Evolutionary conservation across 805 yeast species (phyloP).

Genomic region (Candida patagonica): DNA sequence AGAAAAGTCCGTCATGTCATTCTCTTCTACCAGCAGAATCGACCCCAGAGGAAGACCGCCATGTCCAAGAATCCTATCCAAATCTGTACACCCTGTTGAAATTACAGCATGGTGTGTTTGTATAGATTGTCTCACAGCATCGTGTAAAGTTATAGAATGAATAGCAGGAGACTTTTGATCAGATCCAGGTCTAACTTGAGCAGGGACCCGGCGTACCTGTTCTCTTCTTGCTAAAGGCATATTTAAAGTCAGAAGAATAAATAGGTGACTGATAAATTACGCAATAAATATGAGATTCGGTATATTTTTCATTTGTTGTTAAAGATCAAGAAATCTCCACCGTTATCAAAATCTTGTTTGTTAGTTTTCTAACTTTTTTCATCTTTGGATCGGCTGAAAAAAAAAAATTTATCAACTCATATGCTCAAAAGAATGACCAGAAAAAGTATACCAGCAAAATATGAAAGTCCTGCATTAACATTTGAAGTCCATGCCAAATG

Average conservation of each 20-base stretch:
- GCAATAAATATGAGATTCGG: too few species aligned
- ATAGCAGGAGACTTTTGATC: background rate
- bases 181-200: background rate
- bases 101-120: constrained; percentile 64
- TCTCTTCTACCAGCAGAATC: constrained; percentile 65
- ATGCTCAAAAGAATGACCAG: background rate
- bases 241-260: background rate
- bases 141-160: constrained; percentile 27
- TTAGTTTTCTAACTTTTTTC: too few species aligned
- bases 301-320: too few species aligned
- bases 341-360: too few species aligned
- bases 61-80: constrained; percentile 69
- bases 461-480: constrained; percentile 22
- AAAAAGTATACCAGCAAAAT: background rate
- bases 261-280: too few species aligned
- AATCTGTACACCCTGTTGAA: constrained; percentile 70
- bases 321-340: too few species aligned
- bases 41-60: constrained; percentile 79
- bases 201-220: background rate
- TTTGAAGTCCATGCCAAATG: constrained; percentile 35
- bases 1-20: constrained; percentile 81
- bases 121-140: constrained; percentile 68
- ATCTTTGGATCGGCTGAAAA: too few species aligned
- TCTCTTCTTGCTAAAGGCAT: constrained; percentile 4
- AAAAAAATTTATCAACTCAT: too few species aligned